Conservation (phyloP, 1,139 yeast species). For the Groenewaldozyma sp. region DNA sequence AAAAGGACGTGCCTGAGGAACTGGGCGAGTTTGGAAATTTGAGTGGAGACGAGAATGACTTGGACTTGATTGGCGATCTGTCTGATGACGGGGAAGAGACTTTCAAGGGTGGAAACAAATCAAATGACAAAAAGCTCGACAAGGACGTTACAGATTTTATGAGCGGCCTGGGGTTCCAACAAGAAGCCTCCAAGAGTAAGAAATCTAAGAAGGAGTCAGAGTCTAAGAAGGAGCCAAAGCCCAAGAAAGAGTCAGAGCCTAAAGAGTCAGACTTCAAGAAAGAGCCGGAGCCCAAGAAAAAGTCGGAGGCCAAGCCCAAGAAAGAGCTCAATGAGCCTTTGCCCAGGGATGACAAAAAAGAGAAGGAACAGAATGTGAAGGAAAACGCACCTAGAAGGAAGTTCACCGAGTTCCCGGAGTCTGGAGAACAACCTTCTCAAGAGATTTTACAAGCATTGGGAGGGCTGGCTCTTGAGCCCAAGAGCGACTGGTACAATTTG, state of each 20-base stretch:
- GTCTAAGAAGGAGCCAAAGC: conserved; percentile 14
- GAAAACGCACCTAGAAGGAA: conserved; percentile 11
- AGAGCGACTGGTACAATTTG: conserved; percentile 68
- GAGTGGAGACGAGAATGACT: conserved; percentile 64
- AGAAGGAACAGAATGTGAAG: conserved; percentile 19
- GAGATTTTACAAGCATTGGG: conserved; percentile 7
- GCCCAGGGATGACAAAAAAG: conserved; percentile 19
- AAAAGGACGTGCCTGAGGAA: not conserved
- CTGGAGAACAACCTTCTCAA: conserved; percentile 14
- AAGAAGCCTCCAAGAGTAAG: conserved; percentile 20
- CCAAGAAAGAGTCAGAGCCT: conserved; percentile 28
- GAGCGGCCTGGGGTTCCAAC: conserved; percentile 55
- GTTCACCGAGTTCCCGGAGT: too few relatives aligned
- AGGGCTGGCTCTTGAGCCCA: conserved; percentile 50
- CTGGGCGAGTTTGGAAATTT: conserved; percentile 21
- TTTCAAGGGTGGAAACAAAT: conserved; percentile 20
- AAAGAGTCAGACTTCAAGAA: too few relatives aligned
- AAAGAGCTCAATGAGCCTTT: conserved; percentile 20
- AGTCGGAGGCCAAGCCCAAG: conserved; percentile 30
- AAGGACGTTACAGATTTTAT: conserved; percentile 57
- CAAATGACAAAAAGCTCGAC: conserved; percentile 15
- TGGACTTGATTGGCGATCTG: conserved; percentile 43
- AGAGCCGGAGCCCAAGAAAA: conserved; percentile 23
- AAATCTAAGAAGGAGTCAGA: conserved; percentile 11
- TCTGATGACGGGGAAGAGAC: conserved; percentile 40